Base-by-base conservation (phyloP, 129 eudicot species). In the Artemisia tridentata region DNA sequence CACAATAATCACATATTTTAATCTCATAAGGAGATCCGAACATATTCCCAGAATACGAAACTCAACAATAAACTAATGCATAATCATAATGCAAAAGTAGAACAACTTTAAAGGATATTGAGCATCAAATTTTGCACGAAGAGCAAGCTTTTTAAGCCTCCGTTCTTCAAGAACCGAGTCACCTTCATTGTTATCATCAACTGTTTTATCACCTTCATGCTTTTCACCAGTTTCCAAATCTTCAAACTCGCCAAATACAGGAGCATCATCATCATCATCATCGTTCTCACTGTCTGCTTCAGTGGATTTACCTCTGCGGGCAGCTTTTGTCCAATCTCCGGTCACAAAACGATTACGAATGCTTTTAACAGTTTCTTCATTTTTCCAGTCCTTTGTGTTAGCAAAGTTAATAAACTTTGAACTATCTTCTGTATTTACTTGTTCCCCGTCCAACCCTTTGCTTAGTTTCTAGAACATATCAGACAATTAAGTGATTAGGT, bases 301-400 rank as follows among this genome's bases (percentile, higher is more conserved):
- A 49, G 80, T 43, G 49, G 49, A 79, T 65, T 81, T 67, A 65
- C 85, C 84, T 69, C 96, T 60, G 50, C 73, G 85, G 65, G 92
- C 91, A 69, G 99, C 96, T 80, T 85, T 87, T 52, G 96, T 76
- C 99, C 97, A 90, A 69, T 86, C 97, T 78, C 97, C 97, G 11
- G 92, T 93, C 47, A 93, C 99, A 80, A 93, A 90, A 53, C 92
- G 97, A 66, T 89, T 88, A 74, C 99, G 96, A 47, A 93, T 82
- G 68, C 88, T 90, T 84, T 83, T 85, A 43, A 80, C 63, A 58
- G 68, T 56, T 11, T 76, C 86, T 49, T 80, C 87, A 73, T 71
- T 69, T 77, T 78, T 80, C 97, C 96, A 90, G 70, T 87, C 82
- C 59, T 68, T 87, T 18, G 49, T 43, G 65, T 70, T 79, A 49